Conservation (phyloP, 163 green algal species). For the Scenedesmus sp. region DNA sequence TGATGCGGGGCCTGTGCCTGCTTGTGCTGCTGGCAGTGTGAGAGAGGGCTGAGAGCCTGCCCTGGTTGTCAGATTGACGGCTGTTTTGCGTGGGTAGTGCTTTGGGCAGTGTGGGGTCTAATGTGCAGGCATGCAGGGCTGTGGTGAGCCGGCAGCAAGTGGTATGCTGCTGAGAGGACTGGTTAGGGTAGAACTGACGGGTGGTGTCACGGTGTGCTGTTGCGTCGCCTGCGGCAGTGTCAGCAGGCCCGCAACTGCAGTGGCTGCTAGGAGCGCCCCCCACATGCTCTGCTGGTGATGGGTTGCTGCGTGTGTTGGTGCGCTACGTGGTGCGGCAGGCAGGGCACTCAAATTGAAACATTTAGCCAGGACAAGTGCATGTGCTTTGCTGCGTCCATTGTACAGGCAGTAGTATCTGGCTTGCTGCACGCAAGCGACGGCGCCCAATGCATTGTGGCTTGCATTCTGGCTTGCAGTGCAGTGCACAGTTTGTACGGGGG, state of each 20-base stretch:
- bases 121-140: neutral
- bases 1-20: neutral
- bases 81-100: neutral
- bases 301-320: neutral
- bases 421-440: neutral
- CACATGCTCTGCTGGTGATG: too few species aligned
- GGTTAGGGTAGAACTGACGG: neutral
- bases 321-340: neutral
- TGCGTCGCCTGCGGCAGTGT: slow-evolving; percentile 53
- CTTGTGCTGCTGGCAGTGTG: neutral
- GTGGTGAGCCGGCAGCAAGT: neutral
- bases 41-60: neutral
- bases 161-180: slow-evolving; percentile 61
- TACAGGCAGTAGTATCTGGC: neutral
- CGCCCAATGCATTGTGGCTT: neutral
- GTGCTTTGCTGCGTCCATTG: neutral
- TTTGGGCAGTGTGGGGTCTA: neutral
- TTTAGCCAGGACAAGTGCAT: too few species aligned
- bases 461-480: neutral
- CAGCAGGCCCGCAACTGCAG: slow-evolving; percentile 52
- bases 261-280: neutral
- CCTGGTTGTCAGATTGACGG: neutral
- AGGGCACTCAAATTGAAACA: too few species aligned
- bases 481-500: neutral
- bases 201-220: neutral